Evolutionary conservation across 352 stramenopile genomes (phyloP), one percentile per base, ranked within the genome.

Genomic region (Paralagenidium karlingii): DNA sequence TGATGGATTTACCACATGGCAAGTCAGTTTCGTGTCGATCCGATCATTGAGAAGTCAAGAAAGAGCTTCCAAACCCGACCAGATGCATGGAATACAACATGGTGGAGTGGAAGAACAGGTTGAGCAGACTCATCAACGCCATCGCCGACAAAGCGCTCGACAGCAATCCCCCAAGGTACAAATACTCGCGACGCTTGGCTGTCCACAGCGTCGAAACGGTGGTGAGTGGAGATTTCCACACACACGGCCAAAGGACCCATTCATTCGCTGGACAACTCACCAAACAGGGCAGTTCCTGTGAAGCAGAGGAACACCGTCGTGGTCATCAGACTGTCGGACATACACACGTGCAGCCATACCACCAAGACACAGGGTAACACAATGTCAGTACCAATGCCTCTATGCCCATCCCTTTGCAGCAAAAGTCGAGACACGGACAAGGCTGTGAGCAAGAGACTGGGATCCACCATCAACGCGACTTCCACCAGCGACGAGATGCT

Each of bases 281-380:
- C 55, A 7, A 91, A 42, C 25, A 94, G 43, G 3, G 82, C 82
- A 24, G 68, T 80, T 45, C 55, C 74, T 19, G 76, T 73, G 52
- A 95, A 95, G 70, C 71, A 88, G 38, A 78, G 40, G 48, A 95
- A 95, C 40, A 93, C 63, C 25, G 74, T 64, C 36, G 64, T 75
- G 22, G 82, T 94, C 51, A 78, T 55, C 30, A 90, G 30, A 24
- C 67, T 80, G 18, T 20, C 22, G 15, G 12, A 24, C 16, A 36
- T 25, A 45, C 15, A 28, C 25, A 44, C 31, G 22, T 32, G 8
- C n/a, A n/a, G n/a, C n/a, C n/a, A n/a, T n/a, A n/a, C n/a, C n/a
- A n/a, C n/a, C n/a, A n/a, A n/a, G n/a, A n/a, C n/a, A n/a, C n/a
- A n/a, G n/a, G n/a, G n/a, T n/a, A n/a, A n/a, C n/a, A 39, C 5